These are phyloP conservation scores for Picea abies DNA, from an alignment of 83 land plant genomes.

Conservation along the genomic window DNA sequence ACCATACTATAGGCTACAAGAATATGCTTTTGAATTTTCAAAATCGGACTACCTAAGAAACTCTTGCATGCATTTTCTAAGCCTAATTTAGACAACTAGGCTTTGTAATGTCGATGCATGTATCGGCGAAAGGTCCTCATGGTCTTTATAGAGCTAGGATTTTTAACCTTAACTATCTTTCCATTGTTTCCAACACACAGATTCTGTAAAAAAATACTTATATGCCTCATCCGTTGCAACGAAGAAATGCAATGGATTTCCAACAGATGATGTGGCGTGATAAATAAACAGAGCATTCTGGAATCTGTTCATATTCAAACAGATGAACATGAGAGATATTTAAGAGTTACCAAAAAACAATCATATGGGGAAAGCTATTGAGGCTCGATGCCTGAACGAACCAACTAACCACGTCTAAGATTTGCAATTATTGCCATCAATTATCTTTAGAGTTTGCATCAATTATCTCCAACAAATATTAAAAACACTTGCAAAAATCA, in stretches of 20 bases:
- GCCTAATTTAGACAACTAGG: no score
- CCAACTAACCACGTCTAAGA: conserved; percentile 43
- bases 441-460: no score
- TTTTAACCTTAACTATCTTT: conserved; percentile 46
- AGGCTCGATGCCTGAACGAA: not conserved
- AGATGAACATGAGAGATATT: no score
- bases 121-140: conserved; percentile 47
- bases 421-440: not conserved
- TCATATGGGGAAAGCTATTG: not conserved
- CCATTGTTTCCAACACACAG: conserved; percentile 64
- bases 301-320: conserved; percentile 46
- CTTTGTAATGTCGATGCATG: conserved; percentile 27
- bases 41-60: no score
- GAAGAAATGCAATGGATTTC: conserved; percentile 50
- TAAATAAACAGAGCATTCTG: conserved; percentile 43
- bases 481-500: no score
- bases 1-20: no score
- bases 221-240: conserved; percentile 30
- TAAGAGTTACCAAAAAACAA: no score
- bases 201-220: conserved; percentile 44
- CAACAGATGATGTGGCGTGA: conserved; percentile 65
- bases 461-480: no score
- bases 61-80: no score
- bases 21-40: no score
- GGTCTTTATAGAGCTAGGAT: conserved; percentile 22